Evolutionary conservation across 192 early-diverging fungal species (phyloP).

Genomic region (Entomortierella lignicola): DNA sequence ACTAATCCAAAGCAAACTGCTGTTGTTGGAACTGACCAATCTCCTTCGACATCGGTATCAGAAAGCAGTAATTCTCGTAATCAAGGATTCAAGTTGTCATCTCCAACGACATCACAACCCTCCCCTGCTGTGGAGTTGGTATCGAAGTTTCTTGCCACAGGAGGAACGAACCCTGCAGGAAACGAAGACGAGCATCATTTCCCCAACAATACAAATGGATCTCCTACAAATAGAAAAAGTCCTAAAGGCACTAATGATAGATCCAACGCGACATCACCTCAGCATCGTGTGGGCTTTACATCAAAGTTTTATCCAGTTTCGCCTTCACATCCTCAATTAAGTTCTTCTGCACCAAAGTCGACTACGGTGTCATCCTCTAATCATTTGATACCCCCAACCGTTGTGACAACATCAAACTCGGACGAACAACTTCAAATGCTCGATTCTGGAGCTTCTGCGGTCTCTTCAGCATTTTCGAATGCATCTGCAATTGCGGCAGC

Average conservation of each 20-base stretch:
- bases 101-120: conserved; percentile 21
- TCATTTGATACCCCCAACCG: conserved; percentile 34
- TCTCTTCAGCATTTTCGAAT: conserved; percentile 20
- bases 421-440: conserved; percentile 13
- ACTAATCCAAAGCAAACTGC: conserved; percentile 24
- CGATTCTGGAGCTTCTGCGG: conserved; percentile 15
- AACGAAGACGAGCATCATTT: conserved; percentile 28
- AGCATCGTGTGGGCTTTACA: conserved; percentile 30
- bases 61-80: conserved; percentile 12
- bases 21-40: conserved; percentile 8
- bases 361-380: conserved; percentile 16
- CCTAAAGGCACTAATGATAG: conserved; percentile 14
- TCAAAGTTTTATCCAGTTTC: conserved; percentile 46
- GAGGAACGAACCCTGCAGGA: background rate
- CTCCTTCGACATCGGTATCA: background rate
- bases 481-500: conserved; percentile 46
- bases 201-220: conserved; percentile 15
- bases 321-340: conserved; percentile 31
- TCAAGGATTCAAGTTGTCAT: conserved; percentile 9
- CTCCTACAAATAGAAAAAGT: conserved; percentile 1
- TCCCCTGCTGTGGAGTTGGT: conserved; percentile 38
- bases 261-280: conserved; percentile 37
- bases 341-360: conserved; percentile 43
- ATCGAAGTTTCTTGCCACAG: conserved; percentile 24
- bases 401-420: conserved; percentile 37